Base-by-base conservation (phyloP, 768 basidiomycete species). In the Trametes gibbosa region DNA sequence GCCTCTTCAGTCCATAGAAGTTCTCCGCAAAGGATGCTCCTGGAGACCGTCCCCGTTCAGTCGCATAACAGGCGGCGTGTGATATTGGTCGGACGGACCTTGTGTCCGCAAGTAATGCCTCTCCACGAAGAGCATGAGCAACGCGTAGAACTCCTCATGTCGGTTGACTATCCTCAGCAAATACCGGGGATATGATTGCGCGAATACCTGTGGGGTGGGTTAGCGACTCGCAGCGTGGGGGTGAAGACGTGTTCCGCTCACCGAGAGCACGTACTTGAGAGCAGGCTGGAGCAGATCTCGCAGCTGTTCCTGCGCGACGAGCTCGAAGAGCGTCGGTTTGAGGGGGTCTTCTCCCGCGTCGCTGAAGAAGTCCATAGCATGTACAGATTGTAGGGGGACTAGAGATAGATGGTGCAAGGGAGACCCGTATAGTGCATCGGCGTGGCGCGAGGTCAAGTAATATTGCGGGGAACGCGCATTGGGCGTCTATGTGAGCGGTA, bases 111-210 rank as follows among this genome's bases (percentile, higher is more conserved):
- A 85, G 73, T 97, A 95, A 75, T 96, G 86, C 16, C 86, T 79
- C 75, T 99, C 97, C 17, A 98, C 87, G 56, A 94, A 80, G 53
- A 95, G 75, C 87, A 98, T 92, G 62, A 96, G 78, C 14, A 82
- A 64, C 0, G 95, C 91, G 66, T 97, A 98, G 73, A 97, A 92
- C 71, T 98, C 95, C 72, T 99, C 97, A 77, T 99, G 97, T 32
- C 85, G 78, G 72, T 98, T 98, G 16, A 97, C 92, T 53, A 98
- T 79, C 17, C 87, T 86, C 42, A 99, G 75, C 29, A 98, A 81
- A 72, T 98, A 95, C 54, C 97, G 84, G 6, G 97, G 97, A 70
- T 98, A 90, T 56, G 87, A 81, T 77, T 98, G 95, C 3, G 97
- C 94, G 66, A 98, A 92, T 58, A 96, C 90, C 95, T 97, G 59